These are phyloP conservation scores for Panicum virgatum DNA, from an alignment of 202 grass and related monocot genomes.

Conservation along the genomic window DNA sequence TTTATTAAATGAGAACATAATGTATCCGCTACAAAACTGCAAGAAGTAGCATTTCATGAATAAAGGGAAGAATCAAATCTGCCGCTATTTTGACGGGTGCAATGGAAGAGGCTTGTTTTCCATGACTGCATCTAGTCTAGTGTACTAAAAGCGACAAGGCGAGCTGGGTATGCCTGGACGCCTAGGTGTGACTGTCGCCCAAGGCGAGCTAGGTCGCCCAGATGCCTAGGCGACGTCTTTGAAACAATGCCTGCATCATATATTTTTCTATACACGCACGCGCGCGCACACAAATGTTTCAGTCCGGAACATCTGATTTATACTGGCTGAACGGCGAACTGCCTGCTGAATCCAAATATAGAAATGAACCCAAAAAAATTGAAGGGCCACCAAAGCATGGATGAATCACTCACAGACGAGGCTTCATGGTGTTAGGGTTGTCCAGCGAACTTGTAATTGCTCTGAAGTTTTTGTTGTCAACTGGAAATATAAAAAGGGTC, in stretches of 20 bases:
- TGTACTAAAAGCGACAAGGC: too few species aligned
- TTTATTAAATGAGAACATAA: background rate
- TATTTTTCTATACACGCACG: background rate
- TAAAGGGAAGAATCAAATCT: background rate
- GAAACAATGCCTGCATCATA: background rate
- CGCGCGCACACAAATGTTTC: constrained; percentile 6
- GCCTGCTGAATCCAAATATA: constrained; percentile 8
- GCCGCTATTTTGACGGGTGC: background rate
- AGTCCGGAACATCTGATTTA: constrained; percentile 26
- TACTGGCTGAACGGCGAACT: background rate
- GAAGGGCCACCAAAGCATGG: background rate
- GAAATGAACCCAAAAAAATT: background rate
- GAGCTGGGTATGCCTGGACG: too few species aligned
- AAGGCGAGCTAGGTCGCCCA: too few species aligned
- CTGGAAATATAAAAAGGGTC: constrained; percentile 37
- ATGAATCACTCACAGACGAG: constrained; percentile 44
- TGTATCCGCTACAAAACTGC: background rate
- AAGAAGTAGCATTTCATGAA: background rate
- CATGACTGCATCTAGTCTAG: background rate
- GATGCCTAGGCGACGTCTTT: too few species aligned
- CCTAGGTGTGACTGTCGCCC: too few species aligned
- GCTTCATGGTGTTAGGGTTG: constrained; percentile 14
- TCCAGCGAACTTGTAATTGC: constrained; percentile 39
- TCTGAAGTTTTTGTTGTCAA: constrained; percentile 39
- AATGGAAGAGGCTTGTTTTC: background rate